A percentile compares a stretch with the other conserved stretches of the same genome.
Evolutionary conservation across 2,329 filamentous ascomycete genomes (phyloP).

Genomic region (Aotearoamyces nothofagi): DNA sequence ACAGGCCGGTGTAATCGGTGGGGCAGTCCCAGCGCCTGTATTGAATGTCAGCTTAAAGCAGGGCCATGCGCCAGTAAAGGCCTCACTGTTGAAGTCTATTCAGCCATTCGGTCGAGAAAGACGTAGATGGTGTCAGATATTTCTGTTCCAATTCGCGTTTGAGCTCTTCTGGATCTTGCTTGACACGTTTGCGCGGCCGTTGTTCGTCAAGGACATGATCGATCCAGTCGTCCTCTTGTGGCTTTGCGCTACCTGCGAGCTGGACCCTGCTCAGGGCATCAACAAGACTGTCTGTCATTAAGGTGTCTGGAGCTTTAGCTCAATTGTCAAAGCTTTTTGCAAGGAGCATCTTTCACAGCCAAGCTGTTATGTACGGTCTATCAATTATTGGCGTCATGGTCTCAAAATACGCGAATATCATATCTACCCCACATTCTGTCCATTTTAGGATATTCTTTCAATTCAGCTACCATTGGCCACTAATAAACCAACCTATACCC

Average conservation of each 20-base stretch:
- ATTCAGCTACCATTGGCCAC: too few relatives aligned
- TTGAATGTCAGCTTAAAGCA: slow-evolving; percentile 5
- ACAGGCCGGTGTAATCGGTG: slow-evolving; percentile 68
- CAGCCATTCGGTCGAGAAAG: slow-evolving; percentile 75
- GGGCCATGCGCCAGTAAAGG: slow-evolving; percentile 2
- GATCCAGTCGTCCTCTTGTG: slow-evolving; percentile 26
- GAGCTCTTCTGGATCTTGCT: slow-evolving; percentile 42
- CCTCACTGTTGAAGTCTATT: slow-evolving; percentile 67
- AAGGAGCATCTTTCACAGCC: background rate
- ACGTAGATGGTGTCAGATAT: slow-evolving; percentile 64
- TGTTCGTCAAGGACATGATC: slow-evolving; percentile 42
- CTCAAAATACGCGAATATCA: slow-evolving; percentile 2
- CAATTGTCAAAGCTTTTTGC: too few relatives aligned
- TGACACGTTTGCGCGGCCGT: slow-evolving; percentile 31
- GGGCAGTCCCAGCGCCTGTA: slow-evolving; percentile 62
- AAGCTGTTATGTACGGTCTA: background rate
- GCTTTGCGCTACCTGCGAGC: slow-evolving; percentile 19
- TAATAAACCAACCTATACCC: too few relatives aligned
- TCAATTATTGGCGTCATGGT: background rate
- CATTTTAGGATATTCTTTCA: background rate
- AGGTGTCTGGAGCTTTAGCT: too few relatives aligned
- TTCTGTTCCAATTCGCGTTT: slow-evolving; percentile 59
- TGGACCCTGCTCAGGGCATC: slow-evolving; percentile 35
- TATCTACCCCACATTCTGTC: slow-evolving; percentile 1
- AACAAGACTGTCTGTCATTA: slow-evolving; percentile 22